These are phyloP conservation scores for Xylaria bambusicola DNA, from an alignment of 495 filamentous ascomycete species.

Conservation along the genomic window DNA sequence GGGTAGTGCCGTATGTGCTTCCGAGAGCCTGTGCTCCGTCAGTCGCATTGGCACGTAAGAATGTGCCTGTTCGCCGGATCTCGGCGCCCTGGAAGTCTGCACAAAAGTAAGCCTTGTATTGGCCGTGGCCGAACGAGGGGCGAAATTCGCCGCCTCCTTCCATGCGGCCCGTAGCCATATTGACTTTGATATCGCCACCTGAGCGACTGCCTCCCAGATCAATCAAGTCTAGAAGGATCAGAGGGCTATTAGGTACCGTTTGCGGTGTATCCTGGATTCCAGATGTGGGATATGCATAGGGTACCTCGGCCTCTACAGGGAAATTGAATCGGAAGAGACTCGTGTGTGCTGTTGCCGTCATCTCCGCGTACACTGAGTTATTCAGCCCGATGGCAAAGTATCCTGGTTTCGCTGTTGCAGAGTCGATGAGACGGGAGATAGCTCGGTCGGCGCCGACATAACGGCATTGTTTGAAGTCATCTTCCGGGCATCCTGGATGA, in stretches of 20 bases:
- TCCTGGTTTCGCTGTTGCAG: constrained; percentile 61
- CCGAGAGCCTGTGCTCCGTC: constrained; percentile 52
- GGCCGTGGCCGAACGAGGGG: constrained; percentile 69
- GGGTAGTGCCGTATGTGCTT: constrained; percentile 37
- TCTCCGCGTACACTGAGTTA: constrained; percentile 66
- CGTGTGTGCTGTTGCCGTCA: constrained; percentile 66
- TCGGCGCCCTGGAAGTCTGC: constrained; percentile 67
- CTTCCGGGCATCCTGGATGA: constrained; percentile 63
- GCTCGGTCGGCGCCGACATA: constrained; percentile 56
- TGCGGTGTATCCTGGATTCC: neutral
- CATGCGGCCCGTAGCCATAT: constrained; percentile 56
- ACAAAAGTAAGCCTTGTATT: constrained; percentile 62
- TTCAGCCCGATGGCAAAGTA: constrained; percentile 67
- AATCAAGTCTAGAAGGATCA: constrained; percentile 64
- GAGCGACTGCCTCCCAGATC: constrained; percentile 63
- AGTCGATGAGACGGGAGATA: constrained; percentile 48
- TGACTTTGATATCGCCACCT: constrained; percentile 58
- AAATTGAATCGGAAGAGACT: constrained; percentile 73
- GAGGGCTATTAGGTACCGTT: constrained; percentile 53
- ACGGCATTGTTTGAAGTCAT: constrained; percentile 62
- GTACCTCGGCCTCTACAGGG: constrained; percentile 34
- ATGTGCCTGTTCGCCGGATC: constrained; percentile 59
- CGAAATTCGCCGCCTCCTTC: constrained; percentile 63
- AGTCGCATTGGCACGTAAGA: constrained; percentile 44
- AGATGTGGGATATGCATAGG: neutral